These are phyloP conservation scores for Aureobasidium leucospermi DNA, from an alignment of 2,329 filamentous ascomycete genomes.

Conservation along the genomic window DNA sequence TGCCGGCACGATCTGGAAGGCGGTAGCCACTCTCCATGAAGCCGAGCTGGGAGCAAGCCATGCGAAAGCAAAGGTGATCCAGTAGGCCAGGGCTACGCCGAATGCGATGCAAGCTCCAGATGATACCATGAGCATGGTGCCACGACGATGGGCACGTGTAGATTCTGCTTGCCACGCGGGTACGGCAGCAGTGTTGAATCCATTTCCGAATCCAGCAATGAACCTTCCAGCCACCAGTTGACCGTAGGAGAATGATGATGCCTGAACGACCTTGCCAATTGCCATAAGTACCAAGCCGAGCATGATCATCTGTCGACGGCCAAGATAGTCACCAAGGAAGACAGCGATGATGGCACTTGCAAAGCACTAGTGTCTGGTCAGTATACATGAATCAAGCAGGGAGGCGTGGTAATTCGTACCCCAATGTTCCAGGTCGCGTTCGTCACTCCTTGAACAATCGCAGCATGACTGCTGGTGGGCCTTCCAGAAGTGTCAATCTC, in stretches of 20 bases:
- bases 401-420: neutral
- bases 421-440: conserved; percentile 35
- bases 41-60: conserved; percentile 24
- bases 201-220: conserved; percentile 40
- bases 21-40: conserved; percentile 26
- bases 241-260: conserved; percentile 40
- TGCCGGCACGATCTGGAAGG: conserved; percentile 25
- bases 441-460: conserved; percentile 37
- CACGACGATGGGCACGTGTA: conserved; percentile 38
- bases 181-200: conserved; percentile 37
- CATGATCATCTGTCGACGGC: conserved; percentile 51
- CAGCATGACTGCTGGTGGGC: conserved; percentile 29
- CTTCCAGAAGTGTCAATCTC: conserved; percentile 33
- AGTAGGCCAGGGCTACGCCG: conserved; percentile 38
- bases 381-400: neutral
- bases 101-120: conserved; percentile 40
- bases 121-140: conserved; percentile 42
- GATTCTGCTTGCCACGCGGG: conserved; percentile 43
- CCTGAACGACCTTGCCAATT: conserved; percentile 53
- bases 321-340: conserved; percentile 51
- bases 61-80: conserved; percentile 27
- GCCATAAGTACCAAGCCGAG: conserved; percentile 53
- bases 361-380: conserved; percentile 28
- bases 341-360: conserved; percentile 35
- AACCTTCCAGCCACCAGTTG: conserved; percentile 43